These are phyloP conservation scores for Agapanthus africanus DNA, from an alignment of 106 monocot genomes.

Conservation along the genomic window DNA sequence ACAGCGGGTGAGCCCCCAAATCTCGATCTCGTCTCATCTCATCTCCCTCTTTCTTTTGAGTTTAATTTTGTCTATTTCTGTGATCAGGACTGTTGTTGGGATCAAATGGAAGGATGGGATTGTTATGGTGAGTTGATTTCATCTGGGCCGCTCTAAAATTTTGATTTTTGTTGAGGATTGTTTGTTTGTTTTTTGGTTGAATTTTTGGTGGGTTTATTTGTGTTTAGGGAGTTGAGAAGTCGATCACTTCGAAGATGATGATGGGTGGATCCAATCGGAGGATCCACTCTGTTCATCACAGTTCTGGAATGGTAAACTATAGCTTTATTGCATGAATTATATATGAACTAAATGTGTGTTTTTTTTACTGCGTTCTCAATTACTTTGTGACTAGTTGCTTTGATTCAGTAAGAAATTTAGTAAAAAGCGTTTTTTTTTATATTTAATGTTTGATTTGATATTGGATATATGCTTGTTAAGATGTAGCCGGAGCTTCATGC, in stretches of 20 bases:
- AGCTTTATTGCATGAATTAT: not conserved
- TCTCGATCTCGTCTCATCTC: too few species aligned
- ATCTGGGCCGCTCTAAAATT: slow-evolving; percentile 1
- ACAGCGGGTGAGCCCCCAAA: slow-evolving; percentile 79
- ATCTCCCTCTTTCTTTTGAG: too few species aligned
- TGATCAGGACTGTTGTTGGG: slow-evolving; percentile 13
- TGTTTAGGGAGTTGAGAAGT: slow-evolving; percentile 56
- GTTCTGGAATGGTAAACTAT: slow-evolving; percentile 42
- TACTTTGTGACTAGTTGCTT: too few species aligned
- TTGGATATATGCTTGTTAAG: too few species aligned
- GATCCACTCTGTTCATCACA: slow-evolving; percentile 62
- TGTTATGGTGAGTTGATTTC: not conserved
- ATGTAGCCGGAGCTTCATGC: too few species aligned
- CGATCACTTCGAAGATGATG: slow-evolving; percentile 69
- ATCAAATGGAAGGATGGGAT: slow-evolving; percentile 7
- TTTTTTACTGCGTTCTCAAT: too few species aligned
- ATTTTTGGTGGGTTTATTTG: not conserved
- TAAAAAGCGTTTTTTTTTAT: too few species aligned
- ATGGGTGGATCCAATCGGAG: slow-evolving; percentile 58
- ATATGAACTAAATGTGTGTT: too few species aligned
- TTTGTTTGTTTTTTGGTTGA: too few species aligned
- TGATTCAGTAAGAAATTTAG: too few species aligned
- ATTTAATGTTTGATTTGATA: too few species aligned
- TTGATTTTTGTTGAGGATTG: not conserved
- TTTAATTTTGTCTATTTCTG: too few species aligned